Evolutionary conservation across 768 basidiomycete species (phyloP).

Genomic region (Naganishia randhawae): DNA sequence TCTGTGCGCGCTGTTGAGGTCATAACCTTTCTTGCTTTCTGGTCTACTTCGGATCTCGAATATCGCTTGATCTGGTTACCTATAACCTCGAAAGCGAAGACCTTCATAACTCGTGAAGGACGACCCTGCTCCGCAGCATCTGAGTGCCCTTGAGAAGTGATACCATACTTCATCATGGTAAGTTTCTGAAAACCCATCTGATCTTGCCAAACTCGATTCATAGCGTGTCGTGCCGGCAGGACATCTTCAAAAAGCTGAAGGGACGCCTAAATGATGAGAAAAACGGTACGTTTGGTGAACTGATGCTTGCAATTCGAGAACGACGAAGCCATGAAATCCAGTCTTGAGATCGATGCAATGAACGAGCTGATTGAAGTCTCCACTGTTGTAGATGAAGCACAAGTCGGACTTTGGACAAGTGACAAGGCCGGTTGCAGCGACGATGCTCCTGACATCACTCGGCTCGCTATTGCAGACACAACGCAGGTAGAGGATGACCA

Average conservation of each 20-base stretch:
- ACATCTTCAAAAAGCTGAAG: background rate
- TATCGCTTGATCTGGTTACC: background rate
- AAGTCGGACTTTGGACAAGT: background rate
- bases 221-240: background rate
- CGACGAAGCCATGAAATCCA: background rate
- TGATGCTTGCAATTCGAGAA: background rate
- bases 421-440: background rate
- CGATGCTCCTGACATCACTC: background rate
- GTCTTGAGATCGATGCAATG: no score
- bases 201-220: background rate
- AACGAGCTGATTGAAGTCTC: no score
- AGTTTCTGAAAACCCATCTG: background rate
- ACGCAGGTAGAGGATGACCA: background rate
- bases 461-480: background rate
- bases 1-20: no score
- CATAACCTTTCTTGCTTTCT: background rate
- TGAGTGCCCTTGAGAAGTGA: background rate
- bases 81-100: no score
- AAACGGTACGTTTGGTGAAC: background rate
- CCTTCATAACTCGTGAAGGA: background rate
- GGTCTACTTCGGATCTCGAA: background rate
- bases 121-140: background rate
- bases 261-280: background rate
- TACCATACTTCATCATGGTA: background rate
- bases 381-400: background rate